phyloP scores from a whole-genome alignment of 352 stramenopile species.

The Phytophthora ramorum region DNA sequence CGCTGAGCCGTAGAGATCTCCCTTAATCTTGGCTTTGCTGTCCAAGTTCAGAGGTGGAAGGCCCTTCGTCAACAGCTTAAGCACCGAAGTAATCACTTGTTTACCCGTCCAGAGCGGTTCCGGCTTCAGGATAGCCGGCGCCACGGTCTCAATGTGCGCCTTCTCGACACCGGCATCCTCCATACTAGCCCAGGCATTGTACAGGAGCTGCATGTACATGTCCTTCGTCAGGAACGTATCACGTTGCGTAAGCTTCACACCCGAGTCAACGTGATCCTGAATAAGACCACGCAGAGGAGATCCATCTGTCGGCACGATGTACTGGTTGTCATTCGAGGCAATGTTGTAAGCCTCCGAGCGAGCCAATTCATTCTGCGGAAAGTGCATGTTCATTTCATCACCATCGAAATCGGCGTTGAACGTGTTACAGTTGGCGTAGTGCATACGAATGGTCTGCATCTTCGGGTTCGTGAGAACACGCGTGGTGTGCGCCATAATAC shows the following conservation, averaged over 20 bases:
- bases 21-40: conserved; percentile 97
- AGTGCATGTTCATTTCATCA: conserved; percentile 99
- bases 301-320: conserved; percentile 98
- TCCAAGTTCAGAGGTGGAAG: conserved; percentile 92
- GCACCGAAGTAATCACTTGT: conserved; percentile 97
- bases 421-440: conserved; percentile 99
- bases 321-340: conserved; percentile 98
- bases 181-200: conserved; percentile 96
- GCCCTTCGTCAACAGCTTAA: conserved; percentile 94
- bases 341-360: conserved; percentile 98
- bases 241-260: conserved; percentile 98
- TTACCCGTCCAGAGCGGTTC: conserved; percentile 98
- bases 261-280: conserved; percentile 99
- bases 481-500: conserved; percentile 99
- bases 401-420: conserved; percentile 99
- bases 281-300: conserved; percentile 98
- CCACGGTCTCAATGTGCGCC: conserved; percentile 94
- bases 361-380: conserved; percentile 99
- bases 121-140: conserved; percentile 98
- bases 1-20: conserved; percentile 93
- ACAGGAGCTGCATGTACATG: conserved; percentile 98
- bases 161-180: conserved; percentile 90
- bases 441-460: conserved; percentile 99
- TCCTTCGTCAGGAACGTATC: conserved; percentile 99
- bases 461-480: conserved; percentile 96